Conservation (phyloP, 495 filamentous ascomycete genomes). For the Saxispiralis lemnorum region DNA sequence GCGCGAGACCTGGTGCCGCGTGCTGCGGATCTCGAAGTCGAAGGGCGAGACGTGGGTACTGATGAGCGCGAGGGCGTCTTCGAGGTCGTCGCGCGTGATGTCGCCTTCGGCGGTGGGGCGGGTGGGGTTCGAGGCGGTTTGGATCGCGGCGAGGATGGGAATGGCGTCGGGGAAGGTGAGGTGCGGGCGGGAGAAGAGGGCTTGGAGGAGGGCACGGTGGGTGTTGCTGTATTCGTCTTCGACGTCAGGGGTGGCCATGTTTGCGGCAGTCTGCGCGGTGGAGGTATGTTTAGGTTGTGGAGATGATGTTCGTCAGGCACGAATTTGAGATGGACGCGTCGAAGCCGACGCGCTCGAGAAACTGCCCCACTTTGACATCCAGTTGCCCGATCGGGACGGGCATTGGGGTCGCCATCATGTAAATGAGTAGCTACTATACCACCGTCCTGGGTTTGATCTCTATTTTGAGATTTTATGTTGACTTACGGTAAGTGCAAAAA, state of each 20-base stretch:
- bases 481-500: too few species aligned
- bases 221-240: slow-evolving; percentile 35
- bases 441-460: too few species aligned
- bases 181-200: slow-evolving; percentile 58
- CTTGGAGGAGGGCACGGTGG: slow-evolving; percentile 87
- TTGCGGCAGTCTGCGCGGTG: background rate
- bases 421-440: too few species aligned
- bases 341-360: too few species aligned
- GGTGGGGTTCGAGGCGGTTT: slow-evolving; percentile 35
- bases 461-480: too few species aligned
- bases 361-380: too few species aligned
- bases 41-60: slow-evolving; percentile 57
- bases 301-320: too few species aligned
- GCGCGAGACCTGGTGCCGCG: slow-evolving; percentile 38
- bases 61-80: slow-evolving; percentile 47
- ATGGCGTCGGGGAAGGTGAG: slow-evolving; percentile 59
- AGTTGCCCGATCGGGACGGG: too few species aligned
- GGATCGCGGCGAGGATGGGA: slow-evolving; percentile 58
- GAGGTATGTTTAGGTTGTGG: too few species aligned
- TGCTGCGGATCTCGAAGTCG: slow-evolving; percentile 71
- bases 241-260: slow-evolving; percentile 1
- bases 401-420: too few species aligned
- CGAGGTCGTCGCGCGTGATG: slow-evolving; percentile 50
- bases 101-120: slow-evolving; percentile 32
- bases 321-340: too few species aligned